phyloP scores from a whole-genome alignment of 768 basidiomycete species.

The Serendipita sp. region DNA sequence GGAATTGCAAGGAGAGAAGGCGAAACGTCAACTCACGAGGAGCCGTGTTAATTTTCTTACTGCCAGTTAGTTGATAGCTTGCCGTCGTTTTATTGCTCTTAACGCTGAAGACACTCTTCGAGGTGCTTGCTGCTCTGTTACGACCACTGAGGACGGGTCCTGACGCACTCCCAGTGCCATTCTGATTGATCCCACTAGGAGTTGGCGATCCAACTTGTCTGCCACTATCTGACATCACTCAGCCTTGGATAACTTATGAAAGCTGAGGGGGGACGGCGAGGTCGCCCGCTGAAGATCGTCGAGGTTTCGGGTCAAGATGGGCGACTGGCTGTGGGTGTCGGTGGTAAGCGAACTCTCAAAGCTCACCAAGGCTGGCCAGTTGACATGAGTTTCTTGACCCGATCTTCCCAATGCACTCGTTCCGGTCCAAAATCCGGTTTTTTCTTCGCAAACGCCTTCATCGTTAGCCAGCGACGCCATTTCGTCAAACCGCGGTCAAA shows the following conservation, averaged over 20 bases:
- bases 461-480: conserved; percentile 1
- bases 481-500: conserved; percentile 5
- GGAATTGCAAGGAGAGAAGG: too few species aligned
- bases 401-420: background rate
- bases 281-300: background rate
- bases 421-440: background rate
- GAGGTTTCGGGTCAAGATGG: background rate
- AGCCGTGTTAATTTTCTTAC: conserved; percentile 2
- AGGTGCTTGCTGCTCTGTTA: conserved; percentile 2
- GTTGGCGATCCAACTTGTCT: background rate
- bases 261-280: background rate
- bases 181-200: background rate
- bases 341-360: background rate
- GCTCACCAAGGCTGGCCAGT: background rate
- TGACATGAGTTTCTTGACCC: background rate
- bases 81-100: background rate
- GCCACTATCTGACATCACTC: background rate
- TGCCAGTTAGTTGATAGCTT: background rate
- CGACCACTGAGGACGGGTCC: background rate
- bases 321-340: background rate
- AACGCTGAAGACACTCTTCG: conserved; percentile 1
- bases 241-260: background rate
- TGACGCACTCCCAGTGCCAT: background rate
- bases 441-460: background rate
- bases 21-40: background rate